Evolutionary conservation across 23 red algal genomes (phyloP), one percentile per base, ranked within the genome.

Genomic region (Gracilaria gracilis): DNA sequence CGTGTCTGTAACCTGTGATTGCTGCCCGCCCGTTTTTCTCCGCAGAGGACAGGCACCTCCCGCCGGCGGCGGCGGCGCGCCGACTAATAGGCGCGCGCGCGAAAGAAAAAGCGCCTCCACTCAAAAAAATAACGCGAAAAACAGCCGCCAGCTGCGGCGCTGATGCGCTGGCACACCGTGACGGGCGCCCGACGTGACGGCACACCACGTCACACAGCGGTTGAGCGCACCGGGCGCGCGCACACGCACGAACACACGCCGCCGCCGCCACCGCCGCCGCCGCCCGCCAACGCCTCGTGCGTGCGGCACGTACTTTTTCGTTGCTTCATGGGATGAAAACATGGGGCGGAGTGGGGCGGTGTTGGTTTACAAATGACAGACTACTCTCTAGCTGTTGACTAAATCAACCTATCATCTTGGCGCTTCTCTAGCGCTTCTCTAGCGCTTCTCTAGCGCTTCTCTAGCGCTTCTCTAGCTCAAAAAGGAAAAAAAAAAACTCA

Each of bases 401-500:
- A 46, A 46, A 46, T 46, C 42, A 46, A 46, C 11, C 42, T 46
- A 46, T 46, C 42, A 46, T 46, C 5, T 46, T 46, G n/a, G n/a
- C n/a, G n/a, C n/a, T n/a, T n/a, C 42, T 4, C 42, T 7, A 4
- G 4, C 42, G 42, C 11, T 46, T 33, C 62, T 33, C 62, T 33
- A 67, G 62, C 62, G n/a, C n/a, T n/a, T n/a, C 42, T 4, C 42
- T 7, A 4, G 4, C 42, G 42, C 11, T 46, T 33, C 42, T 4
- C 42, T 7, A 4, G 4, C 42, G 42, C 11, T 46, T 33, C 62
- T 33, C 62, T 33, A 67, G 62, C 62, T 44, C 67, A 40, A 40
- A 73, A 39, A 73, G 44, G 28, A 37, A 73, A 73, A 73, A 44
- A 44, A 2, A 70, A 70, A 19, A 4, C 65, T n/a, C n/a, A n/a